Base-by-base conservation (phyloP, 2,329 filamentous ascomycete genomes). In the Monosporascus sp. region DNA sequence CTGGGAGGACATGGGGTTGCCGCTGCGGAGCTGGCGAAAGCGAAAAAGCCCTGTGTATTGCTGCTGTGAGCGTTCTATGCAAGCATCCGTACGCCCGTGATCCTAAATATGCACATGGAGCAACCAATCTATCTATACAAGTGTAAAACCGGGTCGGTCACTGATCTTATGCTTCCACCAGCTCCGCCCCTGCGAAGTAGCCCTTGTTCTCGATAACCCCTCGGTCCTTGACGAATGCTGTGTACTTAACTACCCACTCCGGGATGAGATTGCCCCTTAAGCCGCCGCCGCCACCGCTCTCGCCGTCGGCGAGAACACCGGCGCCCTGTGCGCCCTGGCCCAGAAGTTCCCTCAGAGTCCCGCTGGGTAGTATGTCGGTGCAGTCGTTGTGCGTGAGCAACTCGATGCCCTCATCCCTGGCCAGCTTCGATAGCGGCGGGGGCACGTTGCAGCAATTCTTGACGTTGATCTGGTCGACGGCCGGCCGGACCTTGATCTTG, bases 151-250 rank as follows among this genome's bases (percentile, higher is more conserved):
- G 9, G 31, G 9, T 35, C 31, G 31, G 31, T 8, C 9, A 5
- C 31, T 35, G 14, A 14, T 35, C 14, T 14, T 37, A 56, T 9
- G 56, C 54, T 52, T 77, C 75, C 47, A 76, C 74, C 59, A 94
- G 71, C 66, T 91, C 86, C 3, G 92, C 93, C 20, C 86, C 84
- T 1, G 93, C 93, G 76, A 97, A 97, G 72, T 97, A 97, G 7
- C 94, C 94, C 77, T 97, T 99, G 68, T 94, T 96, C 77, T 99
- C 94, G 60, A 99, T 93, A 8, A 99, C 94, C 15, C 94, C 94
- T 51, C 94, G 80, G 68, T 97, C 88, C 70, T 89, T 88, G 41
- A 97, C 90, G 54, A 97, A 93, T 1, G 94, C 94, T 38, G 93
- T 97, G 69, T 99, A 99, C 69, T 97, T 96, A 61, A 93, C 87